Evolutionary conservation across 176 grass and related monocot species (phyloP).

Genomic region (Triticum dicoccoides): DNA sequence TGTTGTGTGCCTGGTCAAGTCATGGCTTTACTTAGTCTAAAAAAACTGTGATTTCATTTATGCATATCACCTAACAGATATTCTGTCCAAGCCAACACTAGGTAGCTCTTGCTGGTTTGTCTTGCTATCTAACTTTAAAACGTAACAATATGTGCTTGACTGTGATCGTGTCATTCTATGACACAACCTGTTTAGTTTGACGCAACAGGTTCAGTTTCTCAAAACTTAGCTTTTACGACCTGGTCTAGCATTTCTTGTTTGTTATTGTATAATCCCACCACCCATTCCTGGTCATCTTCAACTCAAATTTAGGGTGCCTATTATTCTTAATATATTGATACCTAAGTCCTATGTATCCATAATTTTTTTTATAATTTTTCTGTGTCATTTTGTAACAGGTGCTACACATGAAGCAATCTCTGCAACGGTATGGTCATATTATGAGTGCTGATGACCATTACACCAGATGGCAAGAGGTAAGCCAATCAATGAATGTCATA

Average conservation of each 20-base stretch:
- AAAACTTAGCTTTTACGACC: neutral
- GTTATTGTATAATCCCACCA: neutral
- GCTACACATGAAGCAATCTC: slow-evolving; percentile 71
- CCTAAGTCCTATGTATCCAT: neutral
- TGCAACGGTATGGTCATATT: slow-evolving; percentile 78
- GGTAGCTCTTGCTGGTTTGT: slow-evolving; percentile 3
- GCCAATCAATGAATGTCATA: slow-evolving; percentile 19
- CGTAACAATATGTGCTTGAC: slow-evolving; percentile 5
- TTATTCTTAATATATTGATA: slow-evolving; percentile 11
- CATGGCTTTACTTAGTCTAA: slow-evolving; percentile 16
- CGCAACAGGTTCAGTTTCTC: slow-evolving; percentile 7
- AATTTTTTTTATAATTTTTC: neutral
- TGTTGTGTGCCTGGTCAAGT: slow-evolving; percentile 9
- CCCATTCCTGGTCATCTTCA: neutral
- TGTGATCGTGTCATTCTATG: neutral
- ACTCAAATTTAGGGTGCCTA: slow-evolving; percentile 1
- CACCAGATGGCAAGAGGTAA: slow-evolving; percentile 94
- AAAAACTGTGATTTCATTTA: slow-evolving; percentile 5
- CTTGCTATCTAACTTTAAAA: slow-evolving; percentile 13
- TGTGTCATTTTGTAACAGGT: slow-evolving; percentile 46
- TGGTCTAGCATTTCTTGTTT: slow-evolving; percentile 2
- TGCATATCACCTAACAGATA: slow-evolving; percentile 18
- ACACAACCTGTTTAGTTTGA: neutral
- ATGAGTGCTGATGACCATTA: slow-evolving; percentile 77
- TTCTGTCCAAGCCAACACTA: slow-evolving; percentile 20